phyloP scores from a whole-genome alignment of 192 early-diverging fungal genomes.

The Coemansia sp. region DNA sequence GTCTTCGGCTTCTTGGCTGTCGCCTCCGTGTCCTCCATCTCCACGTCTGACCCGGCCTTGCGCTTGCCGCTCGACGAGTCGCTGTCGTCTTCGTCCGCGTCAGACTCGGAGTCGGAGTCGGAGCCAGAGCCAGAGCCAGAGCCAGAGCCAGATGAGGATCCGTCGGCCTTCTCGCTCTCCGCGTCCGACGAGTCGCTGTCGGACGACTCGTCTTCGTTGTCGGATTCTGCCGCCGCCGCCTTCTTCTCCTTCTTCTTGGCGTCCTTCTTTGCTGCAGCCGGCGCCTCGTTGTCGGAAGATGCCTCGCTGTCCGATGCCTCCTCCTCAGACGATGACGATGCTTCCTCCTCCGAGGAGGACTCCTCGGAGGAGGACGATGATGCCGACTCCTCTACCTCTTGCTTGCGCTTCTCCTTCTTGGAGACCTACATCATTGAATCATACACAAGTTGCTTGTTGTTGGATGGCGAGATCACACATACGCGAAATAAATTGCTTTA shows the following conservation, averaged over 20 bases:
- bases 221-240: conserved; percentile 24
- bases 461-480: background rate
- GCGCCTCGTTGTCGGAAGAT: conserved; percentile 12
- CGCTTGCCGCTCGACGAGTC: conserved; percentile 24
- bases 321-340: conserved; percentile 1
- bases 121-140: too few species aligned
- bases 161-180: conserved; percentile 1
- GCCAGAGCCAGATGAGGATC: background rate
- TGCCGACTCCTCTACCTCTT: conserved; percentile 31
- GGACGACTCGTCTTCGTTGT: conserved; percentile 9
- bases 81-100: conserved; percentile 45
- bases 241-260: conserved; percentile 21
- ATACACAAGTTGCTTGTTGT: background rate
- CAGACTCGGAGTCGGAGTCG: conserved; percentile 38
- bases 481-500: background rate
- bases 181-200: background rate
- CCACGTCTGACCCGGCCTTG: conserved; percentile 16
- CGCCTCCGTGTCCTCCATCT: conserved; percentile 37
- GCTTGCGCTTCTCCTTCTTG: conserved; percentile 26
- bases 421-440: background rate
- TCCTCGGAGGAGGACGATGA: conserved; percentile 19
- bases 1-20: conserved; percentile 62
- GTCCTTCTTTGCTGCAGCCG: background rate
- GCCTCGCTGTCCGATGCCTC: background rate
- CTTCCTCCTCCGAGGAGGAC: conserved; percentile 3